Conservation (phyloP, 257 asterid genomes). For the Ehretia macrophylla region DNA sequence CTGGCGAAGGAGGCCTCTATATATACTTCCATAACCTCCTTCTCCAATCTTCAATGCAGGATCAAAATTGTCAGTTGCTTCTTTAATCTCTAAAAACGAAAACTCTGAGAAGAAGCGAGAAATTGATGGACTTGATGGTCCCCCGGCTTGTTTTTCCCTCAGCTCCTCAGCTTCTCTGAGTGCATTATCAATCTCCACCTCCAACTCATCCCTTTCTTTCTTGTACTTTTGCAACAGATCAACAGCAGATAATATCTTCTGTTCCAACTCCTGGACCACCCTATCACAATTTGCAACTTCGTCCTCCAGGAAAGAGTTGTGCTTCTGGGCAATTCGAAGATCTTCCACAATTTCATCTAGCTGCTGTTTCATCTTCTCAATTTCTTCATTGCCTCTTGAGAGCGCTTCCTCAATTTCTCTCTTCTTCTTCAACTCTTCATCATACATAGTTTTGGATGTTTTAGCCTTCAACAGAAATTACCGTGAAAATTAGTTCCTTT, state of each 20-base stretch:
- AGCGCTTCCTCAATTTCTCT: conserved; percentile 71
- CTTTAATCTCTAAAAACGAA: conserved; percentile 65
- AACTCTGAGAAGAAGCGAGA: conserved; percentile 65
- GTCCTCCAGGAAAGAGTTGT: conserved; percentile 46
- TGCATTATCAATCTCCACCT: conserved; percentile 62
- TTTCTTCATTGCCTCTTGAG: conserved; percentile 48
- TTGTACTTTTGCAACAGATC: conserved; percentile 75
- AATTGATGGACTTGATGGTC: conserved; percentile 43
- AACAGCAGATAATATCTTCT: conserved; percentile 69
- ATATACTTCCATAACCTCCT: conserved; percentile 85
- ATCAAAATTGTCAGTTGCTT: conserved; percentile 63
- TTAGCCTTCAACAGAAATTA: conserved; percentile 40
- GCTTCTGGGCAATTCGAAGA: conserved; percentile 47
- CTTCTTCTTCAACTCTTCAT: conserved; percentile 52
- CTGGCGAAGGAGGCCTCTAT: conserved; percentile 65
- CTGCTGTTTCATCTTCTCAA: conserved; percentile 41
- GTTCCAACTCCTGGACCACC: conserved; percentile 62
- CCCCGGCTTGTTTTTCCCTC: conserved; percentile 45
- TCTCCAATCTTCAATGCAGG: conserved; percentile 66
- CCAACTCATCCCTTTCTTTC: conserved; percentile 70
- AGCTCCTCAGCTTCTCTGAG: conserved; percentile 61
- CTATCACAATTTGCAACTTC: conserved; percentile 53
- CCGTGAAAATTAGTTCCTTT: background rate
- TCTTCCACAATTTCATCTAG: conserved; percentile 41
- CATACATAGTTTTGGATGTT: conserved; percentile 47